These are phyloP conservation scores for Paramecium primaurelia DNA, from an alignment of 73 alveolate genomes.

Conservation along the genomic window DNA sequence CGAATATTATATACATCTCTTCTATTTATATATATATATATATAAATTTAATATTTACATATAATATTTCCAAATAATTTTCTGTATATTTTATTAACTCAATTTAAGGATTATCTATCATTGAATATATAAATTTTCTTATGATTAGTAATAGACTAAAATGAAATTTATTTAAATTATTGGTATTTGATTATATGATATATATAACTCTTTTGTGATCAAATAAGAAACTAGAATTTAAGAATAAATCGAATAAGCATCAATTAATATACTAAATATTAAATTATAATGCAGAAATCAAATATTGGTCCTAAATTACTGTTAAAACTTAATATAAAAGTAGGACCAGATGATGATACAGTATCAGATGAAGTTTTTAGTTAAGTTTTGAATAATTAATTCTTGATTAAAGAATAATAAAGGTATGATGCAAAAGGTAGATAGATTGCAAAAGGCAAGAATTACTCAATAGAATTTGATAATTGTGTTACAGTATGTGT, in stretches of 20 bases:
- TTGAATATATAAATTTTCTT: no score
- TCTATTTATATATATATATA: no score
- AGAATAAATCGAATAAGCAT: background rate
- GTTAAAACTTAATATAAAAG: background rate
- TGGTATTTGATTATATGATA: background rate
- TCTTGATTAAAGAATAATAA: background rate
- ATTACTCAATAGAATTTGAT: background rate
- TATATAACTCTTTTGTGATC: no score
- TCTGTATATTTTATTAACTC: no score
- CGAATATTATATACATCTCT: no score
- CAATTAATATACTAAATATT: background rate
- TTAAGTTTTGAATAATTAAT: background rate
- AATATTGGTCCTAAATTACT: background rate
- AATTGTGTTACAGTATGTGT: slow-evolving; percentile 25
- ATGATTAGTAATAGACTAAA: no score
- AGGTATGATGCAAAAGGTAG: slow-evolving; percentile 11
- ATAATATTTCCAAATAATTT: no score
- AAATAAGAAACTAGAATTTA: background rate
- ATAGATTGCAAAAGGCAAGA: background rate
- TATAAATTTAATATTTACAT: no score
- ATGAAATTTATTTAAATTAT: background rate
- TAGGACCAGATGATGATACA: background rate
- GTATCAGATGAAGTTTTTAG: background rate
- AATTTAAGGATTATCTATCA: no score
- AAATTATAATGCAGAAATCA: background rate